Evolutionary conservation across 441 rosid species (phyloP), one percentile per base, ranked within the genome.

Genomic region (Pelargonium citronellum): DNA sequence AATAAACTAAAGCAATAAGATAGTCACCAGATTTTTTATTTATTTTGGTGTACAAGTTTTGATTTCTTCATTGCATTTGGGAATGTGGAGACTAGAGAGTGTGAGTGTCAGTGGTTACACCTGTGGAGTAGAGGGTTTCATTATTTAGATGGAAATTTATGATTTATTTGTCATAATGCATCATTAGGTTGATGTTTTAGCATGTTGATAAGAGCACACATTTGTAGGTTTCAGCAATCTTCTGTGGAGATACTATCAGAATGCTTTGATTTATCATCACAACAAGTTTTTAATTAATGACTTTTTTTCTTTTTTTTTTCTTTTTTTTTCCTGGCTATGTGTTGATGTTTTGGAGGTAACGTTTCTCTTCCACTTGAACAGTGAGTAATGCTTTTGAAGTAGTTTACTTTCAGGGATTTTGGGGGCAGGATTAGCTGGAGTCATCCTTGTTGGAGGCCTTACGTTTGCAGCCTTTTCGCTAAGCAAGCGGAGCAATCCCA

Each of bases 351-450:
- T 24, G 64, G 34, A 30, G 69, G 39, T 67, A 0, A 20, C 60
- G 64, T 22, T 65, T 71, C 70, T 77, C 74, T 67, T 75, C 53
- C 65, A 7, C n/a, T 67, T 69, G 41, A 75, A 73, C 10, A 71
- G 80, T 81, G 86, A 79, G 86, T 86, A 79, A 86, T 86, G 83
- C 78, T 84, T 22, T 70, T 76, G 41, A 76, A 85, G 79, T 90
- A 89, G 95, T 83, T 84, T 80, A 79, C 77, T 87, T 84, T 83
- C 97, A 91, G 99, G 96, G 74, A 83, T 85, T 44, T 84, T 85
- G 68, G 91, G 89, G 41, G 91, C 89, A 75, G 97, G 91, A 80
- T 77, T 87, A 7, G 95, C 84, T 64, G 97, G 89, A 57, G 55
- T 90, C 69, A 27, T 90, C 64, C 74, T 92, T 67, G 70, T 87